Evolutionary conservation across 108 stramenopile genomes (phyloP).

Genomic region (Discostella pseudostelligera): DNA sequence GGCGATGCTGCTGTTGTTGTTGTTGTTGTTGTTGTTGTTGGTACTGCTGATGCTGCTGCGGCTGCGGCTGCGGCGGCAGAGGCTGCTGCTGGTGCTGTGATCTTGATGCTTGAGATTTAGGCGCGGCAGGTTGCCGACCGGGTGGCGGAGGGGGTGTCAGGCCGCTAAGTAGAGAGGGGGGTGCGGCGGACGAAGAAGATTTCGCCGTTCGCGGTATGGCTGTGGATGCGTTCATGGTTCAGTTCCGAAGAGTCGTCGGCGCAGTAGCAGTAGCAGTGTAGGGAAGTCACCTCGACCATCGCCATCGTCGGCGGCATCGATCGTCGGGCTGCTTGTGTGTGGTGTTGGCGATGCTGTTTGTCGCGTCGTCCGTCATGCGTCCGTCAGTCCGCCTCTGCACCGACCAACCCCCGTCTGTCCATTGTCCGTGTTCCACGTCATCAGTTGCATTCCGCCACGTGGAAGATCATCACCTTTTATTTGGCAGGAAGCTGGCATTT

Average conservation of each 20-base stretch:
- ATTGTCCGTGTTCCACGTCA: too few species aligned
- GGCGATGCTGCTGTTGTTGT: too few species aligned
- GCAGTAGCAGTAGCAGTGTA: neutral
- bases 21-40: neutral
- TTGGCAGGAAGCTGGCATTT: too few species aligned
- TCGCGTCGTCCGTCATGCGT: too few species aligned
- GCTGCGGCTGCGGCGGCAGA: neutral
- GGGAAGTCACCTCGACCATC: too few species aligned
- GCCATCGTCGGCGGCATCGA: too few species aligned
- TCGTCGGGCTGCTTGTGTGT: too few species aligned
- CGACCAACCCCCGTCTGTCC: too few species aligned
- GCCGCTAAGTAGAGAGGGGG: slow-evolving; percentile 7
- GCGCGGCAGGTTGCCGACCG: neutral
- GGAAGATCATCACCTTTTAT: too few species aligned
- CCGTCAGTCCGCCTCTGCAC: too few species aligned
- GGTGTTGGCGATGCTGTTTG: too few species aligned
- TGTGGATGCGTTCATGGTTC: slow-evolving; percentile 2
- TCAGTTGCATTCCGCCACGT: too few species aligned
- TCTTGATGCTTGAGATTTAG: neutral
- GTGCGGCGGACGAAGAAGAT: slow-evolving; percentile 5
- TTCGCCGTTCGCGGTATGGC: slow-evolving; percentile 2
- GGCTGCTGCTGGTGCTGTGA: neutral
- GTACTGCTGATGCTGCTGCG: neutral
- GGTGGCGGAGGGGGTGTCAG: slow-evolving; percentile 1
- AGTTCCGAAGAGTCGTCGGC: slow-evolving; percentile 1